Base-by-base conservation (phyloP, 345 rosid species). In the Iberis pinnata region DNA sequence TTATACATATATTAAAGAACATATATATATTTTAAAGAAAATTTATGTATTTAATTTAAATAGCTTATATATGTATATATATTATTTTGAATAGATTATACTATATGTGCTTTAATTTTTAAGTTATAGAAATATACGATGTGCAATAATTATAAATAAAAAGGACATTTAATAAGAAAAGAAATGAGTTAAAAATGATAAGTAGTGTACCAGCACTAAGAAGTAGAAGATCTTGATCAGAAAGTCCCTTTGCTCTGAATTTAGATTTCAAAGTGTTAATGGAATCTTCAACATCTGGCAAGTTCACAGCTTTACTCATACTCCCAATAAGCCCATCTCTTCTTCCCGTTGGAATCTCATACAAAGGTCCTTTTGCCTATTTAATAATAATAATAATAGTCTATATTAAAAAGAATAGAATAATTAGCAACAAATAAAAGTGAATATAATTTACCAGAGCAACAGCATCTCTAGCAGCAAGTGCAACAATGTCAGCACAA, bases 381-480 rank as follows among this genome's bases (percentile, higher is more conserved):
- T 10, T 15, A 61, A 5, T n/a, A n/a, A n/a, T n/a, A n/a, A n/a
- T n/a, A n/a, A 24, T 6, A 14, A 43, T 20, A 19, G 12, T 29
- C 33, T 5, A 29, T 29, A 29, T 6, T 29, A 22, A 6, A 22
- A 3, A 22, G 25, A 2, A 22, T 2, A 22, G 25, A 22, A 22
- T n/a, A n/a, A n/a, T n/a, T n/a, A 22, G 3, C 25, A 22, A 2
- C 25, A 22, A 22, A n/a, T 29, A 17, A 31, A 24, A 43, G 50
- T 22, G 61, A n/a, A n/a, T n/a, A n/a, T n/a, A n/a, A n/a, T n/a
- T 57, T 73, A 84, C 88, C 80, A 49, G 41, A 18, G 10, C 66
- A 5, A 74, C 54, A 33, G 76, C 80, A 36, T 84, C 84, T 61
- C 94, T 60, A 20, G 86, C 82, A 9, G 80, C 88, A 38, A 81